Evolutionary conservation across 352 stramenopile genomes (phyloP).

Genomic region (Phytophthora aleatoria): DNA sequence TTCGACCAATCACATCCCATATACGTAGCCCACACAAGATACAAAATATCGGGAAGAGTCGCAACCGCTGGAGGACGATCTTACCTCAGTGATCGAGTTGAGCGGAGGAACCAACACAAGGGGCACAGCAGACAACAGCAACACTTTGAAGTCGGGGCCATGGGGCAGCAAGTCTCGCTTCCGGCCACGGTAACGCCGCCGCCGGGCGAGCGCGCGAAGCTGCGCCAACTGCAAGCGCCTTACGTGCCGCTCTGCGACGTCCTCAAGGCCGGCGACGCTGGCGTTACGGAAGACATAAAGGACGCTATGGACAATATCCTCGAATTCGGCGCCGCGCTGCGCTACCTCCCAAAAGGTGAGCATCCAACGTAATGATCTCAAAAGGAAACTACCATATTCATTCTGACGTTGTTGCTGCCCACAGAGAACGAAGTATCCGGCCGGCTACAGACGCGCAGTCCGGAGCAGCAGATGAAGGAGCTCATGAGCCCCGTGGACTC

Average conservation of each 20-base stretch:
- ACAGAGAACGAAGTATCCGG: conserved; percentile 49
- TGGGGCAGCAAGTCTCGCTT: conserved; percentile 68
- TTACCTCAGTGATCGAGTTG: conserved; percentile 23
- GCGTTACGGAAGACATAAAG: conserved; percentile 57
- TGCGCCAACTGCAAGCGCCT: conserved; percentile 39
- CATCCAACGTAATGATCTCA: not conserved
- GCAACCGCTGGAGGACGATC: conserved; percentile 4
- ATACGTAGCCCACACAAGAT: conserved; percentile 24
- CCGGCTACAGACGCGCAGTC: conserved; percentile 27
- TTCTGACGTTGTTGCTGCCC: not conserved
- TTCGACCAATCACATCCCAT: not conserved
- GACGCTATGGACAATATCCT: conserved; percentile 73
- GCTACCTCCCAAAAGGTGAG: conserved; percentile 64
- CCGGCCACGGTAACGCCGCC: conserved; percentile 18
- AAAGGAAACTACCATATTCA: not conserved
- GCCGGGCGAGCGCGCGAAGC: conserved; percentile 19
- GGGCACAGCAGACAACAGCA: conserved; percentile 1
- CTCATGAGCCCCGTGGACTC: conserved; percentile 79
- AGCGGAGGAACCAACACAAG: conserved; percentile 13
- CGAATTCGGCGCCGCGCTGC: conserved; percentile 59
- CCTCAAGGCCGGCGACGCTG: conserved; percentile 54
- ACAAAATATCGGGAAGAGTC: conserved; percentile 26
- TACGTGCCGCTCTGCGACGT: conserved; percentile 70
- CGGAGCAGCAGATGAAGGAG: conserved; percentile 73
- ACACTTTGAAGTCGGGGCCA: conserved; percentile 14